phyloP scores from a whole-genome alignment of 1,139 yeast genomes.

The Hyphopichia burtonii region DNA sequence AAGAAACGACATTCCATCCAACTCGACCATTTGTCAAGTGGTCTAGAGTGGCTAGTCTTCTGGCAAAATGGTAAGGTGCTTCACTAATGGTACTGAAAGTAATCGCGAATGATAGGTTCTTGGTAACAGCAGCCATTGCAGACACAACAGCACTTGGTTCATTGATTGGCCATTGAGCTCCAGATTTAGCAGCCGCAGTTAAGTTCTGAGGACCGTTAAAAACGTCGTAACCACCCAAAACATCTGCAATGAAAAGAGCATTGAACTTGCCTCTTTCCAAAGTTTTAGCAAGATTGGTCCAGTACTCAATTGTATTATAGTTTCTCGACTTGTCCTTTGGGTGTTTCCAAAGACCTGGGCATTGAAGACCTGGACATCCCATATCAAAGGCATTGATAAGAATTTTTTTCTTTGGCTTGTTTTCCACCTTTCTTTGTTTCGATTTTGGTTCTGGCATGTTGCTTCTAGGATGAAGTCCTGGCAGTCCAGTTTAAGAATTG shows the following conservation, averaged over 20 bases:
- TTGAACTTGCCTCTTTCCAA: constrained; percentile 47
- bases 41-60: constrained; percentile 43
- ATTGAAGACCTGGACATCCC: constrained; percentile 40
- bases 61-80: constrained; percentile 44
- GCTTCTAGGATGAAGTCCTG: not conserved
- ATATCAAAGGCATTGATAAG: constrained; percentile 41
- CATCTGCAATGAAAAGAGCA: constrained; percentile 48
- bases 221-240: constrained; percentile 44
- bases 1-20: constrained; percentile 46
- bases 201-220: constrained; percentile 38
- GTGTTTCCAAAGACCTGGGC: constrained; percentile 43
- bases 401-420: constrained; percentile 16
- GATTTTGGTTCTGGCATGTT: constrained; percentile 2
- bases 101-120: constrained; percentile 38
- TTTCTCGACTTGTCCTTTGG: constrained; percentile 37
- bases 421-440: not conserved
- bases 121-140: constrained; percentile 43
- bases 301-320: constrained; percentile 41
- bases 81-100: constrained; percentile 46
- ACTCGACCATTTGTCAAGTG: constrained; percentile 44
- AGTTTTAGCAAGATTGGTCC: constrained; percentile 44
- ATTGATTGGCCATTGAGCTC: constrained; percentile 42
- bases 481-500: no score
- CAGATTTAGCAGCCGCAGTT: constrained; percentile 35
- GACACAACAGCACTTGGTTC: constrained; percentile 44